A percentile compares a stretch with the other conserved stretches of the same genome.
phyloP scores from a whole-genome alignment of 2,329 filamentous ascomycete species.

The Apiospora kogelbergensis region DNA sequence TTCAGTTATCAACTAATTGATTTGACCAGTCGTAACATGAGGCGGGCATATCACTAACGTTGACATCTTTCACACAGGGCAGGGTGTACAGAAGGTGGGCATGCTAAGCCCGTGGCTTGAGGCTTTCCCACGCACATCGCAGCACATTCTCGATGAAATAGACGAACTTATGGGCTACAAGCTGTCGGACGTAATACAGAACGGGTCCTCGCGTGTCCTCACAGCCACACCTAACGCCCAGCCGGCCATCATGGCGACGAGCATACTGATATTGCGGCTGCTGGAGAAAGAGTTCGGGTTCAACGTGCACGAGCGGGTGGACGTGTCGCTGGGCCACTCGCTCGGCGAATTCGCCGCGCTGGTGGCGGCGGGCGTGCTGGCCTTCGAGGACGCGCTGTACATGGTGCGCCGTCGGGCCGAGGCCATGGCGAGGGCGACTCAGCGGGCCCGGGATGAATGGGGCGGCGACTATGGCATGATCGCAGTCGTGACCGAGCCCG shows the following conservation, averaged over 20 bases:
- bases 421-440: constrained; percentile 78
- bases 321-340: constrained; percentile 86
- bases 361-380: constrained; percentile 78
- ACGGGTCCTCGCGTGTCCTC: constrained; percentile 74
- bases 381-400: constrained; percentile 74
- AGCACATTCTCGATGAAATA: constrained; percentile 80
- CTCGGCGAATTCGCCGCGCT: constrained; percentile 92
- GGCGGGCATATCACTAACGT: constrained; percentile 3
- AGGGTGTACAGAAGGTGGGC: constrained; percentile 85
- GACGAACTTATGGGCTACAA: constrained; percentile 73
- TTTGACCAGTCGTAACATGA: background rate
- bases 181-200: constrained; percentile 74
- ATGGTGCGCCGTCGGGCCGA: constrained; percentile 78
- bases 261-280: constrained; percentile 83
- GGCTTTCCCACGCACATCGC: constrained; percentile 76
- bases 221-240: constrained; percentile 86
- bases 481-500: constrained; percentile 83
- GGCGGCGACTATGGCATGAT: constrained; percentile 93
- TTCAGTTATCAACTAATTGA: background rate
- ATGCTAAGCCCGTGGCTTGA: constrained; percentile 87
- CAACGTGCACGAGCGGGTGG: constrained; percentile 65
- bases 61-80: constrained; percentile 53
- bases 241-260: constrained; percentile 94
- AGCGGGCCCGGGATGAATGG: constrained; percentile 61
- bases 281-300: constrained; percentile 86